Evolutionary conservation across 257 asterid species (phyloP), one percentile per base, ranked within the genome.

Genomic region (Nicotiana undulata): DNA sequence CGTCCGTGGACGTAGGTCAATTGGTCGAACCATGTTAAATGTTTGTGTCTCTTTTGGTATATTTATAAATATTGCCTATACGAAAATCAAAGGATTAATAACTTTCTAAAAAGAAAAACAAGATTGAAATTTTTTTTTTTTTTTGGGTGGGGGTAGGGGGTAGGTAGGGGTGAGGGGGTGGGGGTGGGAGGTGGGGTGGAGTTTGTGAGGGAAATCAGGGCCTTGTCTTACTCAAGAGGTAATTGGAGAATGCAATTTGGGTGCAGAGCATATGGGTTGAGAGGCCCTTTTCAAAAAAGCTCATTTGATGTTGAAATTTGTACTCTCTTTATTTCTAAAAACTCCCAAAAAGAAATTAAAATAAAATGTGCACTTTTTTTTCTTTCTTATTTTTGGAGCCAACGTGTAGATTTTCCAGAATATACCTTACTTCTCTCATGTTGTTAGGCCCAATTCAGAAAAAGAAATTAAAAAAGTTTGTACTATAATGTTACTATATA

Each of bases 281-380:
- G 77, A 60, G 76, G 85, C 84, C 86, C 61, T 81, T 79, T 81
- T 86, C 83, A 68, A 20, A 53, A 53, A 56, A 77, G 34, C 70
- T 65, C 63, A 49, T 78, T 40, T 29, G 85, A 83, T 81, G 83
- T 87, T 81, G 85, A 77, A 78, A 82, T 51, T 11, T 82, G 81
- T 83, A 58, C 84, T 81, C 9, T 11, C 77, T 17, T 13, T 0
- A 22, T 44, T 44, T 70, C 58, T 70, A 7, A 20, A 13, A 44
- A 12, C 12, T 9, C 31, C 6, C 16, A 8, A 9, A 20, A 59
- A 22, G 15, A 59, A 59, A 59, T 9, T 59, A 24, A 59, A 59
- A 59, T 0, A 59, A 40, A 63, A 75, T 76, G 26, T 67, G 29
- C 22, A 34, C 65, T 16, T 63, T 44, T 76, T 15, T 56, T 56